Percentiles rank a stretch among this genome's conserved stretches.
phyloP scores from a whole-genome alignment of 176 grass and related monocot genomes.

The Avena atlantica region DNA sequence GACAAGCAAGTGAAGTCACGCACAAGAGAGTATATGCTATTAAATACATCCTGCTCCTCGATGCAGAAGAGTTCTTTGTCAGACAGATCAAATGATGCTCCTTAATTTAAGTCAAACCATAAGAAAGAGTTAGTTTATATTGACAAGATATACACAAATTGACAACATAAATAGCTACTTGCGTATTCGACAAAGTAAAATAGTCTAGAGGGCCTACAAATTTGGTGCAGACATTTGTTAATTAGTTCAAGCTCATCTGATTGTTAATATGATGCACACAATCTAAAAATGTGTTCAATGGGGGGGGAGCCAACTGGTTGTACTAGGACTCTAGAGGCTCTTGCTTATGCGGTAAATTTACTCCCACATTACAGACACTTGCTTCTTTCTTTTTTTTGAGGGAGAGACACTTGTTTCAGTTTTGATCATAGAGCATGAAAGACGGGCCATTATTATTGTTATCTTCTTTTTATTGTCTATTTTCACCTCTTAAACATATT shows the following conservation, averaged over 20 bases:
- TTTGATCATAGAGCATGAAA: background rate
- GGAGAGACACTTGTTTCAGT: background rate
- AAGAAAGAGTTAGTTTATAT: slow-evolving; percentile 30
- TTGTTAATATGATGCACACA: background rate
- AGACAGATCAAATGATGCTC: slow-evolving; percentile 86
- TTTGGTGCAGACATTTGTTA: background rate
- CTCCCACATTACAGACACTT: background rate
- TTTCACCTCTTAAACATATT: background rate
- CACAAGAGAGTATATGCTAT: slow-evolving; percentile 80
- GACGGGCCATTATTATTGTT: background rate
- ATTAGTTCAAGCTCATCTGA: background rate
- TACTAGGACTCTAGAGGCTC: background rate
- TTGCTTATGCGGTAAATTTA: background rate
- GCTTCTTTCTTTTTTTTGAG: background rate
- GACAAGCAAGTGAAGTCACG: slow-evolving; percentile 68
- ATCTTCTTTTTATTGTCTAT: background rate
- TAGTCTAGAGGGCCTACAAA: background rate
- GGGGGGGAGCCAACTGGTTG: background rate
- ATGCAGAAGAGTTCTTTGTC: slow-evolving; percentile 94
- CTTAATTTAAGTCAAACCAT: slow-evolving; percentile 48
- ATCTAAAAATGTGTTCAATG: background rate
- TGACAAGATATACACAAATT: background rate
- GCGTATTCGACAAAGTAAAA: slow-evolving; percentile 6
- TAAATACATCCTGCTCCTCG: slow-evolving; percentile 92
- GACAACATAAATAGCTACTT: slow-evolving; percentile 11